These are phyloP conservation scores for Schizosaccharomyces versatilis DNA, from an alignment of 1,139 yeast species.

Conservation along the genomic window DNA sequence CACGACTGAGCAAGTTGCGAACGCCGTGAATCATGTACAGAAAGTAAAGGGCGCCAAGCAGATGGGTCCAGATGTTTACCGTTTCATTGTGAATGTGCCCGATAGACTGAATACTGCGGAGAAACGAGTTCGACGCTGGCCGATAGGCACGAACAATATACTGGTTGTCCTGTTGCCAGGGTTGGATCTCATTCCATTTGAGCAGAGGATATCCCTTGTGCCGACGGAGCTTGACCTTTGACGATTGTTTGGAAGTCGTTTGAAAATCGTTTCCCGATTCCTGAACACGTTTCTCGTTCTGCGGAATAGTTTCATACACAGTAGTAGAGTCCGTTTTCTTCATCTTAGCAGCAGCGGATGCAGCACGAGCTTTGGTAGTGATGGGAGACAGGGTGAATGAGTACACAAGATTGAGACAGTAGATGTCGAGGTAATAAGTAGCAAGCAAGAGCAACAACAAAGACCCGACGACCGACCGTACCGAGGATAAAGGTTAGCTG, in stretches of 20 bases:
- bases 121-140: slow-evolving; percentile 36
- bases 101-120: slow-evolving; percentile 33
- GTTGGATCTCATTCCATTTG: slow-evolving; percentile 34
- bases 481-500: too few relatives aligned
- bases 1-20: slow-evolving; percentile 20
- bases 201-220: neutral
- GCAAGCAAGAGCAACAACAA: too few relatives aligned
- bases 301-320: too few relatives aligned
- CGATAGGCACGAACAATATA: slow-evolving; percentile 56
- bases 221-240: neutral
- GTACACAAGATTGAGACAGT: too few relatives aligned
- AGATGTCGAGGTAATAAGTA: too few relatives aligned
- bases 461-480: too few relatives aligned
- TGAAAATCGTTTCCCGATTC: neutral
- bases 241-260: neutral
- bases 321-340: too few relatives aligned
- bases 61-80: slow-evolving; percentile 58
- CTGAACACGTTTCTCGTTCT: neutral
- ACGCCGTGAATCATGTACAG: slow-evolving; percentile 9
- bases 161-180: slow-evolving; percentile 77
- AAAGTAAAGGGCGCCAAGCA: slow-evolving; percentile 33
- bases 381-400: too few relatives aligned
- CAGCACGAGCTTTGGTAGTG: too few relatives aligned
- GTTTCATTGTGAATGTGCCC: slow-evolving; percentile 65
- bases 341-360: too few relatives aligned